These are phyloP conservation scores for Apiospora saccharicola DNA, from an alignment of 2,329 filamentous ascomycete species.

Conservation along the genomic window DNA sequence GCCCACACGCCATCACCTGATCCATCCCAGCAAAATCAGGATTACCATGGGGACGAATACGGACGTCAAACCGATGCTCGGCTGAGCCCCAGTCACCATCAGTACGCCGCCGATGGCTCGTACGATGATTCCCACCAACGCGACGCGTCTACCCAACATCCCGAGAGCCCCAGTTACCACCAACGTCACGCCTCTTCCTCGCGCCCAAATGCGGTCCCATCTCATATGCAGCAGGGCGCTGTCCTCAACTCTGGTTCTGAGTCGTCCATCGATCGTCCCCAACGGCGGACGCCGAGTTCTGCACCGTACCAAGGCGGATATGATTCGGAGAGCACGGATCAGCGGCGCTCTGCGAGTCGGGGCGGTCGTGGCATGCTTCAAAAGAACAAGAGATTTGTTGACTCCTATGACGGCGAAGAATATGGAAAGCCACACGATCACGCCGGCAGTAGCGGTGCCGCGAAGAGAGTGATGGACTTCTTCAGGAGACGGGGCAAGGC, in stretches of 20 bases:
- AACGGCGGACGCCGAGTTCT: constrained; percentile 50
- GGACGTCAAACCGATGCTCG: constrained; percentile 44
- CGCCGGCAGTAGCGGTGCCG: constrained; percentile 84
- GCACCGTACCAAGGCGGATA: constrained; percentile 54
- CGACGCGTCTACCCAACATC: constrained; percentile 35
- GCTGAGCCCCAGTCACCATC: constrained; percentile 39
- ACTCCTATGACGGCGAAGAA: constrained; percentile 83
- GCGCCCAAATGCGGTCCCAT: constrained; percentile 53
- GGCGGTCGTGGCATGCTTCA: constrained; percentile 69
- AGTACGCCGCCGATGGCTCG: constrained; percentile 42
- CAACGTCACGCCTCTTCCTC: constrained; percentile 51
- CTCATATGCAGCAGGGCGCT: constrained; percentile 55
- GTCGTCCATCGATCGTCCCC: constrained; percentile 57
- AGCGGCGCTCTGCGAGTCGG: constrained; percentile 45
- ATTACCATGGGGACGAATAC: constrained; percentile 49
- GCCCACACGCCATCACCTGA: constrained; percentile 54
- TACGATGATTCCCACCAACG: constrained; percentile 47
- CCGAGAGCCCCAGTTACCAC: constrained; percentile 48
- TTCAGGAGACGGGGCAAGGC: constrained; percentile 88
- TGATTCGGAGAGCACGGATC: constrained; percentile 52
- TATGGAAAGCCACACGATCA: constrained; percentile 66
- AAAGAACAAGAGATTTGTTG: constrained; percentile 87
- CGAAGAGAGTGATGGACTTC: constrained; percentile 97
- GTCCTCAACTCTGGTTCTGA: constrained; percentile 61
- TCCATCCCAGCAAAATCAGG: constrained; percentile 62